Conservation (phyloP, 129 eudicot species). For the Apium graveolens region DNA sequence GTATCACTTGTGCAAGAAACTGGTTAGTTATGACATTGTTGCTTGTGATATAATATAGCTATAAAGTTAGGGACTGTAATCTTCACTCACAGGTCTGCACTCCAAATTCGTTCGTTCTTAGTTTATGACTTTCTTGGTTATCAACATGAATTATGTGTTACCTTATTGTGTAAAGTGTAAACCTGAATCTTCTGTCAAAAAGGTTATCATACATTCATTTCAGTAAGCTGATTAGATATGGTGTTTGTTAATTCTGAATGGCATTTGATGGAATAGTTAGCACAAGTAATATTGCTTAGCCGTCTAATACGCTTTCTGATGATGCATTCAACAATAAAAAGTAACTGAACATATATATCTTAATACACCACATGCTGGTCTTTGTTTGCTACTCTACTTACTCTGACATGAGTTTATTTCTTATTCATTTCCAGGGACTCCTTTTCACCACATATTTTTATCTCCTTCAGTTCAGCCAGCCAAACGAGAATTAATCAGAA, state of each 20-base stretch:
- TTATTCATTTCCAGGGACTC: slow-evolving; percentile 35
- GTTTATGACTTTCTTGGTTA: background rate
- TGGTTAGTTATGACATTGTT: background rate
- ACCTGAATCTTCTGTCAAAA: background rate
- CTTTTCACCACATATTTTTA: slow-evolving; percentile 42
- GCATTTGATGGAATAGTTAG: background rate
- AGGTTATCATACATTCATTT: background rate
- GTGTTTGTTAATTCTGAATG: background rate
- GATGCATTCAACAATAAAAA: background rate
- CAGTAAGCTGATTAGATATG: background rate
- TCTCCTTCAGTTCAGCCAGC: slow-evolving; percentile 52
- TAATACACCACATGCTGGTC: background rate
- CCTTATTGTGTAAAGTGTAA: background rate
- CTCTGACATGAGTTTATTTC: slow-evolving; percentile 3
- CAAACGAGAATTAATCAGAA: slow-evolving; percentile 34
- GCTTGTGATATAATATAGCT: background rate
- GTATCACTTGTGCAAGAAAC: background rate
- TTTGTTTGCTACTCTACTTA: slow-evolving; percentile 1
- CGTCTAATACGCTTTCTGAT: background rate
- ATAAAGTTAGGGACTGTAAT: background rate
- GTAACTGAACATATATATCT: background rate
- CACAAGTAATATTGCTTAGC: background rate
- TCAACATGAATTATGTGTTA: background rate
- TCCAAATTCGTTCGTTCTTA: background rate
- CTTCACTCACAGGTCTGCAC: background rate